Base-by-base conservation (phyloP, 768 basidiomycete species). In the Trametes punicea region DNA sequence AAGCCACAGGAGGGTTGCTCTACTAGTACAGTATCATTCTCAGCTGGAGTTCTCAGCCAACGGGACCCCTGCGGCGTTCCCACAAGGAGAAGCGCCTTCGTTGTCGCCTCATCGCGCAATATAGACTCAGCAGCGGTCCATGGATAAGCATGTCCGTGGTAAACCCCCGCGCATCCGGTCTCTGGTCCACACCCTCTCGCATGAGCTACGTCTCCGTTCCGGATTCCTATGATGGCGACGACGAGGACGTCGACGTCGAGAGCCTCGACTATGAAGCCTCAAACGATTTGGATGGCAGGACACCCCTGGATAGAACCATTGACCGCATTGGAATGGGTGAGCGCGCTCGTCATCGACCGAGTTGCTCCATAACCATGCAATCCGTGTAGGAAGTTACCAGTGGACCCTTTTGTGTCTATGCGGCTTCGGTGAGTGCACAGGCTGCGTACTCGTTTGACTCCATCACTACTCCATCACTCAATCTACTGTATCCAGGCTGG, bases 261-360 rank as follows among this genome's bases (percentile, higher is more conserved):
- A 62, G 41, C 34, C 23, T 62, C 11, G 74, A 73, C 29, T 38
- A 50, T 23, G 62, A 65, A 26, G 55, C 56, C 45, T 23, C 59
- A 72, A 63, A 55, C 36, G 65, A 62, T 23, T 39, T 62, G 26
- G 74, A 74, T 51, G 62, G 53, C 25, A 64, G 75, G 27, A 74
- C 73, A 0, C 74, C 75, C 64, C 76, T 95, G 25, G 93, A 95
- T 72, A 87, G 77, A 65, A 93, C 93, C 1, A 92, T 95, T 70
- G 91, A 93, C 67, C 80, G 84, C 36, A 93, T 95, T 65, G 93
- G 92, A 26, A 91, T 96, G 92, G 92, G 90, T 68, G 55, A 51
- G 77, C 67, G 6, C n/a, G 20, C 16, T 16, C 15, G 3, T 5
- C 3, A 0, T 21, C 38, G n/a, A 7, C 11, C 27, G 20, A 26